Conservation (phyloP, 2,329 filamentous ascomycete species). For the Shiraia bambusicola region DNA sequence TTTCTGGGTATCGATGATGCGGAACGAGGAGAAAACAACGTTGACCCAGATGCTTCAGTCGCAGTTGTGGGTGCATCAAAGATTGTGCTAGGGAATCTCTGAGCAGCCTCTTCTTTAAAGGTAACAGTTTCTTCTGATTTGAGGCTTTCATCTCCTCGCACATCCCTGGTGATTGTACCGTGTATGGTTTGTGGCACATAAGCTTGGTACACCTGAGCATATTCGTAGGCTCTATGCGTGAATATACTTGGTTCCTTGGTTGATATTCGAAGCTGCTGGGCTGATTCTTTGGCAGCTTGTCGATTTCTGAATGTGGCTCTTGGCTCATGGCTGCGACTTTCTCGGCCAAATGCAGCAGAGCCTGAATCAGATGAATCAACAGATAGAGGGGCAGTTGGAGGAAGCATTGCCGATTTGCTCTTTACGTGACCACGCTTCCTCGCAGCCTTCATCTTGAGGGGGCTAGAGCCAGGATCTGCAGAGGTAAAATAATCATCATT, state of each 20-base stretch:
- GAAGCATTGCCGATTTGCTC: conserved; percentile 32
- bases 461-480: conserved; percentile 18
- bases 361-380: conserved; percentile 4
- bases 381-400: conserved; percentile 17
- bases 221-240: conserved; percentile 19
- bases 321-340: conserved; percentile 1
- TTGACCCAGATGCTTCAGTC: conserved; percentile 4
- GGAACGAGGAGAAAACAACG: conserved; percentile 11
- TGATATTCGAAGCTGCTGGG: conserved; percentile 17
- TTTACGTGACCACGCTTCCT: conserved; percentile 23
- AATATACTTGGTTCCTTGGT: conserved; percentile 23
- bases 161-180: neutral
- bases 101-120: conserved; percentile 13
- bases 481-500: conserved; percentile 36
- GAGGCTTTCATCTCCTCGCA: conserved; percentile 7
- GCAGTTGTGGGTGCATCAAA: conserved; percentile 16
- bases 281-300: conserved; percentile 8
- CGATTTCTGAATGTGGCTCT: conserved; percentile 2
- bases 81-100: conserved; percentile 26
- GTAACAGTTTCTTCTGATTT: conserved; percentile 5
- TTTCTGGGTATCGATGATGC: conserved; percentile 3
- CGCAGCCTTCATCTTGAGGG: conserved; percentile 23
- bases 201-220: conserved; percentile 34
- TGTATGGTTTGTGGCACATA: conserved; percentile 24
- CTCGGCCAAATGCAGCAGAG: too few relatives aligned